Evolutionary conservation across 768 basidiomycete species (phyloP).

Genomic region (Hypholoma sublateritium): DNA sequence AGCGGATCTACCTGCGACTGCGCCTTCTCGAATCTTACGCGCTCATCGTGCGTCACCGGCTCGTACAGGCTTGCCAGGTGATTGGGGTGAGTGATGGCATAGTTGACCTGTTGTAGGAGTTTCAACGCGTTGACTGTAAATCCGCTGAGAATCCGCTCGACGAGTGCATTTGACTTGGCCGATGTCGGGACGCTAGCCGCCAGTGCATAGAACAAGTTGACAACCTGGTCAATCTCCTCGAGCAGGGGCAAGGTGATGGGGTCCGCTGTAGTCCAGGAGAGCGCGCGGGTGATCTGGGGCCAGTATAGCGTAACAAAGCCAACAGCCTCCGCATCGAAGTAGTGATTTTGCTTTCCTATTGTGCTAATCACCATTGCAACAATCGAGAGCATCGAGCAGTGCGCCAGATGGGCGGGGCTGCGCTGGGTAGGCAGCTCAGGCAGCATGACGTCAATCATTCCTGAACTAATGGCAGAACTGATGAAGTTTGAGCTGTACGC

Average conservation of each 20-base stretch:
- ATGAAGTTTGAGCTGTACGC: conserved; percentile 86
- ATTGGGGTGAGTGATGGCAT: conserved; percentile 88
- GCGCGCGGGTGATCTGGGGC: conserved; percentile 71
- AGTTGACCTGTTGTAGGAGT: conserved; percentile 86
- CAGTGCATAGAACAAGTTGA: conserved; percentile 76
- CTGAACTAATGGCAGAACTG: conserved; percentile 72
- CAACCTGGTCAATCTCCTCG: conserved; percentile 81
- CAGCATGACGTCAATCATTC: conserved; percentile 63
- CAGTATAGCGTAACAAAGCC: conserved; percentile 86
- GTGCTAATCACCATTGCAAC: conserved; percentile 70
- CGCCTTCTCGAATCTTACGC: conserved; percentile 66
- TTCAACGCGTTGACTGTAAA: conserved; percentile 70
- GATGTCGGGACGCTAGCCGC: conserved; percentile 53
- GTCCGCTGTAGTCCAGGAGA: conserved; percentile 83
- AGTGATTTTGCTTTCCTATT: conserved; percentile 66
- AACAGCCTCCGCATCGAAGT: conserved; percentile 82
- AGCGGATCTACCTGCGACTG: conserved; percentile 54
- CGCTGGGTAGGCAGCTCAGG: conserved; percentile 74
- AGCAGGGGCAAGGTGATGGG: conserved; percentile 73
- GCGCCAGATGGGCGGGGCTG: conserved; percentile 77
- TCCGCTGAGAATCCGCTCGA: conserved; percentile 63
- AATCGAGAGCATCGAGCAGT: conserved; percentile 83
- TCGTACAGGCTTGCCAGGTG: conserved; percentile 82
- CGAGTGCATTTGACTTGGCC: conserved; percentile 45
- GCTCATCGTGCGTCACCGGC: conserved; percentile 76